Evolutionary conservation across 2,329 filamentous ascomycete species (phyloP), one percentile per base, ranked within the genome.

Genomic region (Mariannaea elegans): DNA sequence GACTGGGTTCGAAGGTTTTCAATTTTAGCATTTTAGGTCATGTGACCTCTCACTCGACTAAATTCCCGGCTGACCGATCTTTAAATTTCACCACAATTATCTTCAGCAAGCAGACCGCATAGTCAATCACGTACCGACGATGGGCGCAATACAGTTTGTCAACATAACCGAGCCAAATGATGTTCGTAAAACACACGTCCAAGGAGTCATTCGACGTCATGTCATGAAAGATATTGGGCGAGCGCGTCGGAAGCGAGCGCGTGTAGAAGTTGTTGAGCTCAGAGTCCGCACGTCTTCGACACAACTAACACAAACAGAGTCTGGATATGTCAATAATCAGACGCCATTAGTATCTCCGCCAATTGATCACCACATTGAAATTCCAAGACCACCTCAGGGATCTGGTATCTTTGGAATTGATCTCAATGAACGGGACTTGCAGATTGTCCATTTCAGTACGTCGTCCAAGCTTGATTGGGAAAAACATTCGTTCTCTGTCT

Each of bases 391-490:
- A n/a, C 48, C 48, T 8, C n/a, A 31, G 8, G 34, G 34, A 8
- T 42, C 48, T 3, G 48, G 48, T 12, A 41, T 51, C 14, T 41
- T 51, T 51, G 48, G 48, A 8, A 34, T 51, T 19, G 48, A 51
- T 19, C 36, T 51, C 3, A 21, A 24, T 4, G 48, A 51, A 5
- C 24, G 12, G 7, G 48, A 51, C 16, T 34, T 51, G 29, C 32
- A 51, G 31, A 51, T 51, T 23, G 36, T 51, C 29, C 48, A 51
- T n/a, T 41, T 51, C 36, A 51, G 48, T 51, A 19, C 39, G 48
- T 42, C 5, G 12, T 32, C 14, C 7, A 2, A 21, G 7, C 10
- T 14, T 16, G 2, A n/a, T 14, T 9, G 18, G 16, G 7, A 24
- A 29, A 12, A 16, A 7, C 3, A 8, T 2, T 7, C 5, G 31